Conservation (phyloP, 768 basidiomycete genomes). For the Kwoniella europaea region DNA sequence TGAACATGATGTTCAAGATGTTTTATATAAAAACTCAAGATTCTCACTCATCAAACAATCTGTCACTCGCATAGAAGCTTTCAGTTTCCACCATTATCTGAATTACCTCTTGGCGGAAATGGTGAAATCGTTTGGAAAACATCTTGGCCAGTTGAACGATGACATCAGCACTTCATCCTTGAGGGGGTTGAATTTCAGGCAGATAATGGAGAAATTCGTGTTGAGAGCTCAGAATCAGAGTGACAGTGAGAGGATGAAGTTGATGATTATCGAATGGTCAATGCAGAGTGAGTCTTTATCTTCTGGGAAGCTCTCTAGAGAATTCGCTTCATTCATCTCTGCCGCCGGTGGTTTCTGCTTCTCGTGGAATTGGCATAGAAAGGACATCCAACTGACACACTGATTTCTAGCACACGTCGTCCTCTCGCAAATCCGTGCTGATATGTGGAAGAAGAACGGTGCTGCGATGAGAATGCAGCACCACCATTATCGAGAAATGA, state of each 20-base stretch:
- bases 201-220: conserved; percentile 27
- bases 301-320: too few relatives aligned
- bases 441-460: conserved; percentile 97
- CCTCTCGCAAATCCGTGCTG: conserved; percentile 84
- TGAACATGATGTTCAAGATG: conserved; percentile 26
- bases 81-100: conserved; percentile 51
- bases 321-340: too few relatives aligned
- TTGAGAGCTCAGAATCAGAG: conserved; percentile 59
- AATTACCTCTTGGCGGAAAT: conserved; percentile 43
- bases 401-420: conserved; percentile 40
- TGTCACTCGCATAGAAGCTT: conserved; percentile 32
- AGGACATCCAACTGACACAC: too few relatives aligned
- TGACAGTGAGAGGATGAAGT: conserved; percentile 70
- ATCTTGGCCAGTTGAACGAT: not conserved
- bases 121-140: conserved; percentile 22
- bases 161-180: not conserved
- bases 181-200: conserved; percentile 20
- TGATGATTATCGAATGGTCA: conserved; percentile 85
- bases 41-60: conserved; percentile 33
- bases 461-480: conserved; percentile 93
- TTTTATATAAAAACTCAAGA: conserved; percentile 30
- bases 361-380: too few relatives aligned
- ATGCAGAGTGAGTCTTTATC: conserved; percentile 69
- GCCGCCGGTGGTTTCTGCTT: too few relatives aligned
- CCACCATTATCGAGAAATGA: conserved; percentile 93